Evolutionary conservation across 192 early-diverging fungal genomes (phyloP), one percentile per base, ranked within the genome.

Genomic region (Coemansia sp.): DNA sequence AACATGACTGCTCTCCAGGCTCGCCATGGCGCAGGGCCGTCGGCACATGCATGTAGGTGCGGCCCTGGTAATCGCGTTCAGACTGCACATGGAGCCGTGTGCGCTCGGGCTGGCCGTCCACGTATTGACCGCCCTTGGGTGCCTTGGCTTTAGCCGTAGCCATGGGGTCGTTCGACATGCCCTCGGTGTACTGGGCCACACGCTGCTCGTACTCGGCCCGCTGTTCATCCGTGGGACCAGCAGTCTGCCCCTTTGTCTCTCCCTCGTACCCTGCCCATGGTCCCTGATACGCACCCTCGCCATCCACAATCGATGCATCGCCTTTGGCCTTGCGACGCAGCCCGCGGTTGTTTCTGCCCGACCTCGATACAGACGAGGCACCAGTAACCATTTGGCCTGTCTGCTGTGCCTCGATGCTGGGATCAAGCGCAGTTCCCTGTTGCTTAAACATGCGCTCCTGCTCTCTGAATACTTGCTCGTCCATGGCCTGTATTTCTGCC

Each of bases 21-120:
- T 91, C 90, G 83, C 79, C 42, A 53, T 85, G 74, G 43, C 64
- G 85, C 46, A 93, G 65, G 72, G 96, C 95, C 34, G 77, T 74
- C n/a, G 97, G 97, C 0, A 92, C 85, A 58, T 92, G 89, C 89
- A 99, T 94, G 56, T 97, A 99, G 6, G 95, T 94, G 37, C 97
- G 68, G 19, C 95, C 95, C 55, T 90, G 80, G 75, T 97, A 97
- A 72, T 99, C 95, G 26, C 67, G 77, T 65, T 91, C 88, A 0
- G 82, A 50, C 63, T 85, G 85, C 26, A 92, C 94, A 60, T 99
- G 95, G 69, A 97, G 94, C 15, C 64, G 76, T 1, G 90, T 86
- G 43, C 74, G 87, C 68, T 99, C 97, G 5, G 73, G 66, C 42
- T 81, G 87, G 11, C 56, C 72, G 9, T 66, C 58, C 51, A 52